Conservation (phyloP, 1,139 yeast species). For the Magnusiomyces ingens region DNA sequence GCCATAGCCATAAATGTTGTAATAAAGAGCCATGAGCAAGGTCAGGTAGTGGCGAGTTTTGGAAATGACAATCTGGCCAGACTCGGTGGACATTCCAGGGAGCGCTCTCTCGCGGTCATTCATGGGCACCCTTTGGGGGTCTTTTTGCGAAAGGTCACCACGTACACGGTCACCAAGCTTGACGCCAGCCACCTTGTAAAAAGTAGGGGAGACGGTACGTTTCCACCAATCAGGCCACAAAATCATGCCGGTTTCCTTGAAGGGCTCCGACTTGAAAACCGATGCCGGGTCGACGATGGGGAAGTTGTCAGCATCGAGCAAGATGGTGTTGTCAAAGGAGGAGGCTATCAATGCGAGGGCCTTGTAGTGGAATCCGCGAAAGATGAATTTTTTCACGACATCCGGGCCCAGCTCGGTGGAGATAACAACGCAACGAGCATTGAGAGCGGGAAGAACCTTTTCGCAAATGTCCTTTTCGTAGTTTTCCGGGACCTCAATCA, state of each 20-base stretch:
- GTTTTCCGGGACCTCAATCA: slow-evolving; percentile 63
- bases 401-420: slow-evolving; percentile 50
- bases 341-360: slow-evolving; percentile 68
- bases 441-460: slow-evolving; percentile 53
- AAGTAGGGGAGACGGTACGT: slow-evolving; percentile 62
- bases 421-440: slow-evolving; percentile 63
- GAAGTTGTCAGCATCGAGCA: slow-evolving; percentile 71
- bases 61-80: slow-evolving; percentile 71
- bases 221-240: slow-evolving; percentile 85
- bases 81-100: slow-evolving; percentile 76
- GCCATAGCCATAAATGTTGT: slow-evolving; percentile 72
- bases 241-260: slow-evolving; percentile 50
- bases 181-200: slow-evolving; percentile 57
- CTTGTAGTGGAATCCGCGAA: slow-evolving; percentile 74
- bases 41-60: slow-evolving; percentile 60
- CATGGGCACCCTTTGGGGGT: slow-evolving; percentile 40
- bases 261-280: slow-evolving; percentile 51
- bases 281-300: slow-evolving; percentile 53
- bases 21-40: slow-evolving; percentile 62
- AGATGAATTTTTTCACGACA: slow-evolving; percentile 40
- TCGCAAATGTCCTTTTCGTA: slow-evolving; percentile 65
- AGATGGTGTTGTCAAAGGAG: slow-evolving; percentile 67
- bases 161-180: slow-evolving; percentile 40
- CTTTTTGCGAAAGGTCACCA: slow-evolving; percentile 28
- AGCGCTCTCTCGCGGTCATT: slow-evolving; percentile 65